Base-by-base conservation (phyloP, 1,284 basidiomycete genomes). In the Ustilago nuda region DNA sequence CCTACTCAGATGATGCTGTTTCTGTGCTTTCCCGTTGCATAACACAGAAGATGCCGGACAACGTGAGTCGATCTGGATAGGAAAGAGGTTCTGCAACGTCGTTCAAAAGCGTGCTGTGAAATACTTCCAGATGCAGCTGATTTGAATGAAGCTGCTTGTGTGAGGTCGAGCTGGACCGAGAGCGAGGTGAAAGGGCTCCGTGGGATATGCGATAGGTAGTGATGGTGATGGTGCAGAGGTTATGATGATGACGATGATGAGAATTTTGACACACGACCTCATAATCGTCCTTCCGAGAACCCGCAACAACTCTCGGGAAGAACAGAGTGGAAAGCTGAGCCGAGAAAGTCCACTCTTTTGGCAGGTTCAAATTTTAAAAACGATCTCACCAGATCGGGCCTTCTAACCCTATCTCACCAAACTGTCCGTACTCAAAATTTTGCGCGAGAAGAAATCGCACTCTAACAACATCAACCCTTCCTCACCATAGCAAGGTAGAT, bases 241-340 rank as follows among this genome's bases (percentile, higher is more conserved):
- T 41, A 6, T 11, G 7, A 17, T 41, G 43, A 50, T 27, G 54
- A 56, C 35, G 45, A 56, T 65, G 51, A 65, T 65, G 51, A 65
- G 62, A 30, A 65, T 11, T 11, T 53, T 51, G 62, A 54, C 62
- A 56, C 51, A 30, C 48, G 19, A 48, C n/a, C 39, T 41, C 23
- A 27, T 3, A 27, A 27, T 27, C 23, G 23, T 27, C 2, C 13
- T 45, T 45, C 13, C 7, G 43, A n/a, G n/a, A 32, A 46, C 27
- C 48, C 48, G 23, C 48, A 32, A 27, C 23, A 27, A 27, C 11
- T 11, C 50, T 33, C 9, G 51, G 51, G 33, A 53, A 53, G 51
- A 53, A 36, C 27, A 50, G 30, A 50, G 27, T 27, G 30, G 27
- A 48, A 48, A 48, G 45, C 45, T 54, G 53, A 54, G 53, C 53